phyloP scores from a whole-genome alignment of 148 eudicot species.

The Vaccinium myrtillus region DNA sequence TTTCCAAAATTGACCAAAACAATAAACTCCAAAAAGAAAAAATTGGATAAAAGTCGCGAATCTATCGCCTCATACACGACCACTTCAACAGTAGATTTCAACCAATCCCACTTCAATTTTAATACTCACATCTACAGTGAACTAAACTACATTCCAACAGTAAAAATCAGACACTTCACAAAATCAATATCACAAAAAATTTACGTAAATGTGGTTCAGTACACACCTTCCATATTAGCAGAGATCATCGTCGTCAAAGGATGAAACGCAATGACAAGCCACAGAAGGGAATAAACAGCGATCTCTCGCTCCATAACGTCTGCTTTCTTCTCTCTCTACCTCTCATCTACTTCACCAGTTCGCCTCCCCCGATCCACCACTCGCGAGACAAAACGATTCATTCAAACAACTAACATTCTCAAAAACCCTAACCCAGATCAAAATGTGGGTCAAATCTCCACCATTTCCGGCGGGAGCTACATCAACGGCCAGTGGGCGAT shows the following conservation, averaged over 20 bases:
- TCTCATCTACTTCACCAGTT: constrained; percentile 21
- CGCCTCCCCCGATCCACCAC: constrained; percentile 26
- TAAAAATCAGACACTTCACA: background rate
- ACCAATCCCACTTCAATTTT: background rate
- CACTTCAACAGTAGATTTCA: background rate
- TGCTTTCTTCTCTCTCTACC: constrained; percentile 5
- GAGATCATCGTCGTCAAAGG: constrained; percentile 33
- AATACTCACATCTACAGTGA: background rate
- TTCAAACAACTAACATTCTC: constrained; percentile 23
- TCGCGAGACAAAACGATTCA: background rate
- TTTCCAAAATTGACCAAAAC: background rate
- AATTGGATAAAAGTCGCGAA: background rate
- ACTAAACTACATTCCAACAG: background rate
- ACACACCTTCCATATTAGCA: constrained; percentile 69
- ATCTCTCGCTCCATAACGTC: constrained; percentile 33
- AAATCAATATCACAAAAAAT: background rate
- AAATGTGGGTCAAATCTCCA: constrained; percentile 13
- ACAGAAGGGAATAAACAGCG: constrained; percentile 24
- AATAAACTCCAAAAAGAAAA: background rate
- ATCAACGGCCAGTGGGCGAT: background rate
- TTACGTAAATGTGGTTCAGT: background rate
- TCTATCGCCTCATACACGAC: background rate
- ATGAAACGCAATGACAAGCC: constrained; percentile 38
- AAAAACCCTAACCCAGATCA: background rate
- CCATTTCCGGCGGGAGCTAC: background rate